A percentile compares a stretch with the other conserved stretches of the same genome.
Evolutionary conservation across 192 early-diverging fungal species (phyloP).

Genomic region (Chytriomyces sp.): DNA sequence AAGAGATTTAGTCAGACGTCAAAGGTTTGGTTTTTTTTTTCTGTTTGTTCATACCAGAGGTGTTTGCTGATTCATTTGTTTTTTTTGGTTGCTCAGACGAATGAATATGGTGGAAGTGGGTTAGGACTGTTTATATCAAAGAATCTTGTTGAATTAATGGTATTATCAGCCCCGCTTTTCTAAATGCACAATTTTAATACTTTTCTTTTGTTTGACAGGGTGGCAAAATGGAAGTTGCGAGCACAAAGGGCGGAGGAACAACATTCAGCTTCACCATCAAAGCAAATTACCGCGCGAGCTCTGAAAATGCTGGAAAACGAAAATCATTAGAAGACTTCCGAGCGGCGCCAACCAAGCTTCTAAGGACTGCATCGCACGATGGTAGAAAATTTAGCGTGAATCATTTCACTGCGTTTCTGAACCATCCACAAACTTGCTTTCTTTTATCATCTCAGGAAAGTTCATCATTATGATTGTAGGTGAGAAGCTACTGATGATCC

Average conservation of each 20-base stretch:
- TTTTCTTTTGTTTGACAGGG: not conserved
- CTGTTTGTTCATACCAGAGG: no score
- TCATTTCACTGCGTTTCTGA: not conserved
- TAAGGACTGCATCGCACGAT: no score
- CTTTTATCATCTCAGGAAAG: not conserved
- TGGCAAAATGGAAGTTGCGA: not conserved
- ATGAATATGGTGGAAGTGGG: slow-evolving; percentile 49
- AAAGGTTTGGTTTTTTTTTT: not conserved
- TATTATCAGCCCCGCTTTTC: not conserved
- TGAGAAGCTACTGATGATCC: not conserved
- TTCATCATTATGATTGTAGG: not conserved
- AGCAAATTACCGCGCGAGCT: not conserved
- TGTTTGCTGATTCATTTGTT: no score
- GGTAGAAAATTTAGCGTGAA: not conserved
- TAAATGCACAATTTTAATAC: not conserved
- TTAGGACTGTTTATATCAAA: slow-evolving; percentile 57
- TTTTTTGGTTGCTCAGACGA: slow-evolving; percentile 17
- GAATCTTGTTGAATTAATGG: slow-evolving; percentile 44
- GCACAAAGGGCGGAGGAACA: not conserved
- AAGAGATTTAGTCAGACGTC: slow-evolving; percentile 40
- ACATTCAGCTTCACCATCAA: slow-evolving; percentile 8
- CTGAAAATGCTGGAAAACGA: no score
- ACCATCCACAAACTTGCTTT: slow-evolving; percentile 19
- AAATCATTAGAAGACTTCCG: no score
- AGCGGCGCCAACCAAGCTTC: no score